Evolutionary conservation across 495 filamentous ascomycete genomes (phyloP).

Genomic region (Mycothermus thermophilus): DNA sequence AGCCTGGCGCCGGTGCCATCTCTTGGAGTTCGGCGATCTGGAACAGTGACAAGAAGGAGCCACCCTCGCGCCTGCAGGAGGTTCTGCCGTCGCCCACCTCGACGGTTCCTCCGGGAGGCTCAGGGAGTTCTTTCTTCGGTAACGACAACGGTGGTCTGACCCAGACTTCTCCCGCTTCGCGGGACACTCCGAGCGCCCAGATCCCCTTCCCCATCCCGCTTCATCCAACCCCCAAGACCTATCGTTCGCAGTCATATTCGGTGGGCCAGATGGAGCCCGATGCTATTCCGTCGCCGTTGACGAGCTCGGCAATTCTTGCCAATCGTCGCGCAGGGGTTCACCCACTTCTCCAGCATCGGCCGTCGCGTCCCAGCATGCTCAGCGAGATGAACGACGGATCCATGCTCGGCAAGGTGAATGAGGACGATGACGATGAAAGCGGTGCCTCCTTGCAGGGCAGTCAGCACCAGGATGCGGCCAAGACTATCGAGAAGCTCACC

Average conservation of each 20-base stretch:
- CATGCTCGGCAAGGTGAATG: slow-evolving; percentile 62
- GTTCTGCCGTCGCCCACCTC: slow-evolving; percentile 67
- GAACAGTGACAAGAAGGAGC: slow-evolving; percentile 65
- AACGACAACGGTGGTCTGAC: slow-evolving; percentile 23
- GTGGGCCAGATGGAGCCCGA: slow-evolving; percentile 83
- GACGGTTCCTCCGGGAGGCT: slow-evolving; percentile 38
- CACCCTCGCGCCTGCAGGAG: slow-evolving; percentile 57
- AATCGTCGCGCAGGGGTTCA: slow-evolving; percentile 42
- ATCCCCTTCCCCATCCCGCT: slow-evolving; percentile 85
- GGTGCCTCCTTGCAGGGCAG: slow-evolving; percentile 40
- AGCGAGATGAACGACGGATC: slow-evolving; percentile 64
- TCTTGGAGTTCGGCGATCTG: slow-evolving; percentile 67
- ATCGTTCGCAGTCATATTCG: slow-evolving; percentile 92
- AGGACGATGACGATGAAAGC: slow-evolving; percentile 61
- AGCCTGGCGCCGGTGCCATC: slow-evolving; percentile 43
- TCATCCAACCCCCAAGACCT: slow-evolving; percentile 81
- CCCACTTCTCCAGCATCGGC: slow-evolving; percentile 61
- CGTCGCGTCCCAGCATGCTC: slow-evolving; percentile 74
- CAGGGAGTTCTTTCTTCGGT: slow-evolving; percentile 32
- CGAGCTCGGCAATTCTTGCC: slow-evolving; percentile 27
- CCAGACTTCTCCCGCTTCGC: slow-evolving; percentile 29
- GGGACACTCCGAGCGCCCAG: slow-evolving; percentile 41
- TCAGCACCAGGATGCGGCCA: slow-evolving; percentile 46
- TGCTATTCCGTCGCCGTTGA: slow-evolving; percentile 33
- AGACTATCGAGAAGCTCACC: slow-evolving; percentile 58